Conservation (phyloP, 2,329 filamentous ascomycete genomes). For the Camillea tinctor region DNA sequence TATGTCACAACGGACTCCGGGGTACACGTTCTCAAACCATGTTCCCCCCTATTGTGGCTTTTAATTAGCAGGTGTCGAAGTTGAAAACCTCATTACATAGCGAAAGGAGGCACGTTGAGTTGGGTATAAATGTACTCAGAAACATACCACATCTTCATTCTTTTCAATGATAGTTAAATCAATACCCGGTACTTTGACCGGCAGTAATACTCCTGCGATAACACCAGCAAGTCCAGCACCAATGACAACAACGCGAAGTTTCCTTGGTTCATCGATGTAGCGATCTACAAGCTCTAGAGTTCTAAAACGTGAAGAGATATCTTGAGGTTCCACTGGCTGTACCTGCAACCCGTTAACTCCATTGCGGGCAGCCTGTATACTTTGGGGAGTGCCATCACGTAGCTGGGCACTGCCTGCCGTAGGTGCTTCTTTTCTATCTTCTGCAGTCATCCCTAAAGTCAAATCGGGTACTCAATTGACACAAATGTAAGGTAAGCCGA, state of each 20-base stretch:
- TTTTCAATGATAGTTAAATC: conserved; percentile 67
- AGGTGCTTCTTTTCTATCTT: background rate
- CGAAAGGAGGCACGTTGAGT: background rate
- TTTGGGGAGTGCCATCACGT: background rate
- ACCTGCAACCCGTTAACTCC: background rate
- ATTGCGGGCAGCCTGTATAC: background rate
- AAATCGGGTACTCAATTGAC: background rate
- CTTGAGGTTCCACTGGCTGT: background rate
- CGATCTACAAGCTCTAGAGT: conserved; percentile 21
- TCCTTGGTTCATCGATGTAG: conserved; percentile 46
- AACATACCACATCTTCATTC: conserved; percentile 61
- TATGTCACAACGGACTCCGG: conserved; percentile 67
- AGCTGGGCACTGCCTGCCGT: background rate
- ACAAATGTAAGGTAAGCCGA: background rate
- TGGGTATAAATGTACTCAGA: background rate
- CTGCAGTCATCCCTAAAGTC: background rate
- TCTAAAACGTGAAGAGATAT: background rate
- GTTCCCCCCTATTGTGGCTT: conserved; percentile 43
- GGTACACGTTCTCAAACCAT: conserved; percentile 58
- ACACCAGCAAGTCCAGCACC: conserved; percentile 65
- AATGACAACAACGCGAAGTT: conserved; percentile 57
- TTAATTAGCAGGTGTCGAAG: background rate
- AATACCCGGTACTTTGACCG: conserved; percentile 66
- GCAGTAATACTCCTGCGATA: conserved; percentile 63
- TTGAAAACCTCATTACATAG: background rate